Evolutionary conservation across 1,139 yeast genomes (phyloP).

Genomic region (Kluyveromyces sp.): DNA sequence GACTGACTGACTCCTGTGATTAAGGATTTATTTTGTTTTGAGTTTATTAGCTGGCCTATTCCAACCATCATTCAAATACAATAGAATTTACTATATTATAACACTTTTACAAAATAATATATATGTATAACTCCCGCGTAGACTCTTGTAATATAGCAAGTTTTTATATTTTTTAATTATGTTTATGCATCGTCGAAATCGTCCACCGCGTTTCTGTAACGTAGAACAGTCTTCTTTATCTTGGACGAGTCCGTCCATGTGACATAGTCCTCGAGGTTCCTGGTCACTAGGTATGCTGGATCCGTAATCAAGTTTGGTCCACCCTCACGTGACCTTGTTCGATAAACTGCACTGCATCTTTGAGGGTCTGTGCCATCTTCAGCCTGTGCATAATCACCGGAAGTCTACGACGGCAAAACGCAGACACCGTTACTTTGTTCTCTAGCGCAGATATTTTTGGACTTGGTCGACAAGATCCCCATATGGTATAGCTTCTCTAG

Average conservation of each 20-base stretch:
- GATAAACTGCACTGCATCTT: slow-evolving; percentile 83
- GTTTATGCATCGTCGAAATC: slow-evolving; percentile 57
- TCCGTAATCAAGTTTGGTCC: slow-evolving; percentile 91
- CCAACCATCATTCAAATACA: too few relatives aligned
- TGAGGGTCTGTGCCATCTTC: slow-evolving; percentile 85
- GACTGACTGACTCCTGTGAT: too few relatives aligned
- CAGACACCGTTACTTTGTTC: slow-evolving; percentile 84
- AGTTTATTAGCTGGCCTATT: too few relatives aligned
- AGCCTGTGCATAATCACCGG: slow-evolving; percentile 94
- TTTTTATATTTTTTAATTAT: too few relatives aligned
- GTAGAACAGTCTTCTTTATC: slow-evolving; percentile 82
- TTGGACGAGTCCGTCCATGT: slow-evolving; percentile 96
- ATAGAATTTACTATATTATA: too few relatives aligned
- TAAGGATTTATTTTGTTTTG: too few relatives aligned
- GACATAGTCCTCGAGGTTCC: slow-evolving; percentile 90
- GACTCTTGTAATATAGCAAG: too few relatives aligned
- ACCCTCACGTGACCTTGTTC: slow-evolving; percentile 98
- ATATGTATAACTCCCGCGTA: too few relatives aligned
- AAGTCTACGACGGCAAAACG: slow-evolving; percentile 83
- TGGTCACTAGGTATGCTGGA: slow-evolving; percentile 88
- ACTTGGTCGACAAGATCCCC: slow-evolving; percentile 79
- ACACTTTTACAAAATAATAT: too few relatives aligned
- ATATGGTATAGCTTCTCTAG: slow-evolving; percentile 79
- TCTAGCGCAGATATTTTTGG: slow-evolving; percentile 89
- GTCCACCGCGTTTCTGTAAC: slow-evolving; percentile 80